phyloP scores from a whole-genome alignment of 2,329 filamentous ascomycete species.

The Cyclaneusma minus region DNA sequence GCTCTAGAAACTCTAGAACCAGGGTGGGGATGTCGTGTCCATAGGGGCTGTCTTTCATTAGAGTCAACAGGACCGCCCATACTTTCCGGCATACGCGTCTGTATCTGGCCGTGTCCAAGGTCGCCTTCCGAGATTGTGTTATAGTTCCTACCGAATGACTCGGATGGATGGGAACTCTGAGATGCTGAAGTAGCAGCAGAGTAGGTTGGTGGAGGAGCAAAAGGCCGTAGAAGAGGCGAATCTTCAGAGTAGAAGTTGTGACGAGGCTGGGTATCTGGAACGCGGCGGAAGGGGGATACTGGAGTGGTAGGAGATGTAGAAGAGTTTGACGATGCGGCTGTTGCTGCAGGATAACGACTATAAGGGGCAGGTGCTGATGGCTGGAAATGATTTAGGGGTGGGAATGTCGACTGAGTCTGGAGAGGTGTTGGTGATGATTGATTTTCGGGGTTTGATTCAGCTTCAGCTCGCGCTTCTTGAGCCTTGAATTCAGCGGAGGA shows the following conservation, averaged over 20 bases:
- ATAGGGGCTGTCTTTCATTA: slow-evolving; percentile 12
- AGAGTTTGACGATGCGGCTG: slow-evolving; percentile 6
- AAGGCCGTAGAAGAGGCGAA: slow-evolving; percentile 2
- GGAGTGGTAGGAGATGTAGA: slow-evolving; percentile 6
- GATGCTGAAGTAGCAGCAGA: slow-evolving; percentile 1
- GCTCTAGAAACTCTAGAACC: too few relatives aligned
- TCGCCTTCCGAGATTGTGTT: slow-evolving; percentile 12
- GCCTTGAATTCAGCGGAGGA: slow-evolving; percentile 11
- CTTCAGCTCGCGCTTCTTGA: slow-evolving; percentile 9
- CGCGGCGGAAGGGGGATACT: too few relatives aligned
- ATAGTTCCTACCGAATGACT: slow-evolving; percentile 7
- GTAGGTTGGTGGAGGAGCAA: slow-evolving; percentile 1
- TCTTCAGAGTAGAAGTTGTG: slow-evolving; percentile 2
- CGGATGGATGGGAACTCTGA: slow-evolving; percentile 1
- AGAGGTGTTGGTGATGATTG: slow-evolving; percentile 7
- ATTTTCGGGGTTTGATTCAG: slow-evolving; percentile 6
- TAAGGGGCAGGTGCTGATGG: slow-evolving; percentile 7
- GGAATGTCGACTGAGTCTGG: too few relatives aligned
- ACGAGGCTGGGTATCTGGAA: slow-evolving; percentile 4
- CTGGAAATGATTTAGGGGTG: slow-evolving; percentile 7
- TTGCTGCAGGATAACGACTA: slow-evolving; percentile 2
- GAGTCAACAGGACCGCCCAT: slow-evolving; percentile 12
- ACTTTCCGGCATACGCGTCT: slow-evolving; percentile 11
- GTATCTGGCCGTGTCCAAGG: slow-evolving; percentile 9
- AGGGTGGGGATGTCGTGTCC: slow-evolving; percentile 5